Percentiles rank a stretch among this genome's conserved stretches.
Evolutionary conservation across 371 early-diverging fungal genomes (phyloP).

Genomic region (Coemansia linderi): DNA sequence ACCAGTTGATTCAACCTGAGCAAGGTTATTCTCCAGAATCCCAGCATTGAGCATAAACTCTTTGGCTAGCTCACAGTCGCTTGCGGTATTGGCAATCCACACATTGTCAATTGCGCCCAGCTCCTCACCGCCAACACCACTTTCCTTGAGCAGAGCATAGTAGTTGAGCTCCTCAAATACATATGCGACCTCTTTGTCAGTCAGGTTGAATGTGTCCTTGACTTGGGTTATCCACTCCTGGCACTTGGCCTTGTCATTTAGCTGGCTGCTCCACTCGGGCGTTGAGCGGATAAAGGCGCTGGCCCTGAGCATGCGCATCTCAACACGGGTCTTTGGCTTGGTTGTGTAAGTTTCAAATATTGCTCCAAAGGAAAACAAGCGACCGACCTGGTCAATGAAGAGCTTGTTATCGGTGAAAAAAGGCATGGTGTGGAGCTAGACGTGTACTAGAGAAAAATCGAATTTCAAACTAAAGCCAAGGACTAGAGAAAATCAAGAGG

Average conservation of each 20-base stretch:
- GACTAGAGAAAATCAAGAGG: too few relatives aligned
- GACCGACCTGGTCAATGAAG: neutral
- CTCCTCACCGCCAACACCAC: neutral
- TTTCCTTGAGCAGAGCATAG: conserved; percentile 9
- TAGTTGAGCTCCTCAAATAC: conserved; percentile 18
- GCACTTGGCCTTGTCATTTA: neutral
- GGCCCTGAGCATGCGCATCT: conserved; percentile 1
- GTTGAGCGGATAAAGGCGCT: neutral
- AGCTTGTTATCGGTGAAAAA: neutral
- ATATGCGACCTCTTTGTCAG: conserved; percentile 3
- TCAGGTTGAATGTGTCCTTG: neutral
- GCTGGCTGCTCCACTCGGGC: neutral
- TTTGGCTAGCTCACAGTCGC: neutral
- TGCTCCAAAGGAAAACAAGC: neutral
- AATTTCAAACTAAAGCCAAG: too few relatives aligned
- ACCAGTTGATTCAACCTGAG: neutral
- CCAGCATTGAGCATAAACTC: neutral
- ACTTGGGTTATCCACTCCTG: neutral
- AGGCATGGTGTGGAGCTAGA: neutral
- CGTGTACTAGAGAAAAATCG: too few relatives aligned
- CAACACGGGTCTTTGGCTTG: neutral
- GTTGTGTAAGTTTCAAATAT: neutral
- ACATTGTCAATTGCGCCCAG: conserved; percentile 5
- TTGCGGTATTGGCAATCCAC: neutral
- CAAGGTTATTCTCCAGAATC: neutral